These are phyloP conservation scores for Aspergillus cristatus DNA, from an alignment of 495 filamentous ascomycete species.

Conservation along the genomic window DNA sequence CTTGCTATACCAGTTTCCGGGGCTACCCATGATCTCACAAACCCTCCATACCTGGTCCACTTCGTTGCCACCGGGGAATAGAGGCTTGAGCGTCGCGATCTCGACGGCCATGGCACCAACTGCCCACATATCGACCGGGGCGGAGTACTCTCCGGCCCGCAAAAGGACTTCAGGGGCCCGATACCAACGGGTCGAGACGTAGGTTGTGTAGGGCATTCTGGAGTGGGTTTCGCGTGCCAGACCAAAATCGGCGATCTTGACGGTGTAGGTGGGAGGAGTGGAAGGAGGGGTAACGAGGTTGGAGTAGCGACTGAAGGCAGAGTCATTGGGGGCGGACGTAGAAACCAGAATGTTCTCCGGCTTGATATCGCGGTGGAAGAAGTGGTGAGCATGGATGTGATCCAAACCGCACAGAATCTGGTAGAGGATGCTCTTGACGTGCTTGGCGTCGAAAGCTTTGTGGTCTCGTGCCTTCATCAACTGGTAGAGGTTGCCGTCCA, in stretches of 20 bases:
- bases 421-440: constrained; percentile 95
- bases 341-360: constrained; percentile 98
- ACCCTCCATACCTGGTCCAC: constrained; percentile 99
- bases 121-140: constrained; percentile 97
- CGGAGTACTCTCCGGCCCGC: constrained; percentile 92
- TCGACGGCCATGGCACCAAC: constrained; percentile 99
- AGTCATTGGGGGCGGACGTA: constrained; percentile 76
- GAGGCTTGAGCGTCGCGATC: constrained; percentile 90
- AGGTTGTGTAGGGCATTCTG: constrained; percentile 92
- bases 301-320: constrained; percentile 84
- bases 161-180: constrained; percentile 93
- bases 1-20: constrained; percentile 95
- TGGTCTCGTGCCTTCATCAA: constrained; percentile 97
- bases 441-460: constrained; percentile 78
- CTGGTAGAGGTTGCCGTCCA: constrained; percentile 99
- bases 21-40: constrained; percentile 99
- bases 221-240: constrained; percentile 96
- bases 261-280: constrained; percentile 85
- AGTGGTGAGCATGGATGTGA: constrained; percentile 92
- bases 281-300: constrained; percentile 89
- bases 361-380: constrained; percentile 99
- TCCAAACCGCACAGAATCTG: constrained; percentile 95
- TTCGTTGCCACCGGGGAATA: constrained; percentile 97
- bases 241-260: constrained; percentile 99
- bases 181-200: constrained; percentile 98